phyloP scores from a whole-genome alignment of 805 yeast genomes.

The Metschnikowia peoriensis region DNA sequence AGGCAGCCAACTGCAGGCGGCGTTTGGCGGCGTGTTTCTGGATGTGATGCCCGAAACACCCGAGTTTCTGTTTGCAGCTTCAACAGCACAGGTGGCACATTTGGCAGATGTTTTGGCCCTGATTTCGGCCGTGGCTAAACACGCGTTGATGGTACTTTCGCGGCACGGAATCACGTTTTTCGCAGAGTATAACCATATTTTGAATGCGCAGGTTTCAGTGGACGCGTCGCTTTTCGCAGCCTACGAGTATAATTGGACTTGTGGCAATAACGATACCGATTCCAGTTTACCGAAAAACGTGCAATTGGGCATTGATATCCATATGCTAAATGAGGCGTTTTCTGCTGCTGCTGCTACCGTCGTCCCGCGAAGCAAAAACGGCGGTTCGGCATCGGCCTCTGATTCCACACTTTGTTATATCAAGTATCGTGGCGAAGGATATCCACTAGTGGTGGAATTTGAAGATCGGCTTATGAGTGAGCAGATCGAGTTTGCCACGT shows the following conservation, averaged over 20 bases:
- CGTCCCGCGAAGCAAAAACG: conserved; percentile 5
- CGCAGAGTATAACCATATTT: conserved; percentile 36
- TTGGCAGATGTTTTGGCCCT: conserved; percentile 37
- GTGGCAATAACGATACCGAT: not conserved
- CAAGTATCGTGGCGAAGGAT: conserved; percentile 38
- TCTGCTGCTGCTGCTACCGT: conserved; percentile 28
- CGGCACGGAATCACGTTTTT: conserved; percentile 33
- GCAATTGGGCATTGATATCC: conserved; percentile 37
- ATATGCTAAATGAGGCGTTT: conserved; percentile 35
- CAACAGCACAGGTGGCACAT: conserved; percentile 38
- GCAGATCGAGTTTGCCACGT: conserved; percentile 41
- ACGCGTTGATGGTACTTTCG: conserved; percentile 35
- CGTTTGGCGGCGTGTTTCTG: not conserved
- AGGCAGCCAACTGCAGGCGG: not conserved
- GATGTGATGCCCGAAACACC: not conserved
- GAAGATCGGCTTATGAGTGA: conserved; percentile 42
- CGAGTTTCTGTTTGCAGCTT: conserved; percentile 27
- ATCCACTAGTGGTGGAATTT: conserved; percentile 39
- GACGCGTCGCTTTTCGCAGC: conserved; percentile 37
- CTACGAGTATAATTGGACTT: conserved; percentile 23
- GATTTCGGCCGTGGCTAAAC: conserved; percentile 29
- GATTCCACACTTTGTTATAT: conserved; percentile 30
- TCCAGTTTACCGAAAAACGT: conserved; percentile 3
- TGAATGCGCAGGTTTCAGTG: conserved; percentile 33
- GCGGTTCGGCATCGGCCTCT: not conserved